Base-by-base conservation (phyloP, 1,139 yeast genomes). In the Geotrichum phurueaensis region DNA sequence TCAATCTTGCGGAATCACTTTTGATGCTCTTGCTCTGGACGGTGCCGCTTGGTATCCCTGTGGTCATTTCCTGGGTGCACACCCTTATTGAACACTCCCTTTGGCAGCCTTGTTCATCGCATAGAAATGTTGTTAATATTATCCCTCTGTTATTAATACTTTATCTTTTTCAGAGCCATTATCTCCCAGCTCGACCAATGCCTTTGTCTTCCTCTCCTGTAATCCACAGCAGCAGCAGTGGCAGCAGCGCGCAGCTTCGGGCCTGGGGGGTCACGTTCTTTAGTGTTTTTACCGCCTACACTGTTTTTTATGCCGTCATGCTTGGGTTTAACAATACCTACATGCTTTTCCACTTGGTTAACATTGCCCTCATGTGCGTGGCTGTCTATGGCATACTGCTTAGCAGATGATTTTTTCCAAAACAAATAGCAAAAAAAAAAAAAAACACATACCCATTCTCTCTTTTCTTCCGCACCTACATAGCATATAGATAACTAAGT, bases 31-130 rank as follows among this genome's bases (percentile, higher is more conserved):
- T 74, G 25, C 57, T 73, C 1, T 75, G 76, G 74, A 65, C 71
- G 1, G 60, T 72, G 1, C 67, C 71, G 3, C 68, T 75, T 12
- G 72, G 75, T 51, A 70, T 69, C 6, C 78, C 78, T 0, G 67
- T 73, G 6, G 53, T 73, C 20, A 70, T 68, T 1, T 75, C 76
- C 2, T 75, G 78, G 78, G 58, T 68, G 9, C 73, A 71, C 54
- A 73, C 74, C 49, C 64, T 73, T 58, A 67, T 68, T 45, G 62
- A 67, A 47, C 63, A 69, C 45, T 69, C 76, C 70, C 62, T 71
- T 13, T 62, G 69, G 54, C 68, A 51, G 36, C 58, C 70, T 10
- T 73, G 75, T 52, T 68, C 75, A 1, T 67, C 75, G 0, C 64
- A 67, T 43, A 66, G 70, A 57, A 74, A 73, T 59, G 60, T 74